Base-by-base conservation (phyloP, 2,329 filamentous ascomycete species). In the Beauveria brongniartii region DNA sequence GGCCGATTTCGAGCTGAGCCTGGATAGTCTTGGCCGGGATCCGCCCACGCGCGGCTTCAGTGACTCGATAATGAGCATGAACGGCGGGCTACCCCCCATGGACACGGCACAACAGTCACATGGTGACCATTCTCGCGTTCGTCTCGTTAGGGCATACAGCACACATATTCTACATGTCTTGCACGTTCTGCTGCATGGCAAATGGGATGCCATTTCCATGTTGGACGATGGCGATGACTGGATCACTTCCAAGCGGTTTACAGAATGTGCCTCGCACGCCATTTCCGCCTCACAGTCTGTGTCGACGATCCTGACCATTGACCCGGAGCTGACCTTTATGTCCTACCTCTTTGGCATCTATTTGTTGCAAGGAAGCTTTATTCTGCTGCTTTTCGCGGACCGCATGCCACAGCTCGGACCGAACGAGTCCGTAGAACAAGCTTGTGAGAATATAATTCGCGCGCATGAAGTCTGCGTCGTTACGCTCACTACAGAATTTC, bases 271-370 rank as follows among this genome's bases (percentile, higher is more conserved):
- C 4, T 73, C 74, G 1, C 78, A 80, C 63, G 76, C 78, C 26
- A 76, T 81, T 55, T 73, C 74, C 1, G 78, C 78, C 0, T 77
- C 77, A 2, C 73, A 78, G 48, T 75, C 75, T 2, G 73, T 81
- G 18, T 75, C 73, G 16, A 70, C 74, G 9, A 80, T 82, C 56
- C 69, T 82, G 7, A 69, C 72, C 2, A 70, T 75, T n/a, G 79
- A 82, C 63, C 77, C 77, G 3, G 78, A 81, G 63, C 70, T 81
- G 37, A 76, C 75, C 0, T 81, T 81, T 56, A 81, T 81, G 77
- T 78, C 79, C 1, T 81, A 80, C 64, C 69, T 81, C 3, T 80
- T 81, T 56, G 78, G 79, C 1, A 80, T 81, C 8, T 82, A 82
- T 60, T 70, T 82, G 0, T 70, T 81, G 4, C 78, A 80, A 55